Base-by-base conservation (phyloP, 1,284 basidiomycete genomes). In the Phellinidium pouzarii region DNA sequence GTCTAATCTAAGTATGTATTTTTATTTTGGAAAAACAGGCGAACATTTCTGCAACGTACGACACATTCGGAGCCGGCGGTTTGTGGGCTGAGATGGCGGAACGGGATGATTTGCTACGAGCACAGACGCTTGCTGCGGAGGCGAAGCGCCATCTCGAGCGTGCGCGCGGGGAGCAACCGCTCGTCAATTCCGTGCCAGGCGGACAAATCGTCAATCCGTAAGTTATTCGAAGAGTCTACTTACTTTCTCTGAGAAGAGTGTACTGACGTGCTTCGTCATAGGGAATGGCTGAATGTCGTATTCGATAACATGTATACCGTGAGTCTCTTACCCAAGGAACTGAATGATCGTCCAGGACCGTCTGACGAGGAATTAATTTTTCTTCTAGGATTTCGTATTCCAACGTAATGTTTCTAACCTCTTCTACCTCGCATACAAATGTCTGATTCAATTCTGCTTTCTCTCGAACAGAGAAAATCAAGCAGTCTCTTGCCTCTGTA, bases 231-330 rank as follows among this genome's bases (percentile, higher is more conserved):
- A 9, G 29, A 5, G 12, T 5, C 12, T 6, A 31, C 29, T 31
- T 6, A 31, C 6, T 6, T 31, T 12, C 29, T 31, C n/a, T n/a
- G n/a, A 31, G 12, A 31, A 12, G 29, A 31, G 29, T 31, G 29
- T 31, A 12, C 29, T 31, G 29, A 31, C 5, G 5, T 31, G 5
- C 29, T 47, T 37, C 31, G 14, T 42, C 17, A 14, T 38, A 56
- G 54, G 34, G 51, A 56, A 27, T 56, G 51, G 51, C 12, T 56
- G 12, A 40, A 53, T 22, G 46, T 53, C 17, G 55, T 56, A 8
- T 56, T 56, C 31, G 55, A 56, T 25, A 56, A 53, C 40, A 46
- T 56, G 36, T 56, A 53, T 42, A 56, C 50, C 17, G 51, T 52
- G 23, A 43, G 44, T n/a, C 17, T 19, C 29, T 37, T 25, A 34